Evolutionary conservation across 192 early-diverging fungal species (phyloP).

Genomic region (Lobosporangium transversale): DNA sequence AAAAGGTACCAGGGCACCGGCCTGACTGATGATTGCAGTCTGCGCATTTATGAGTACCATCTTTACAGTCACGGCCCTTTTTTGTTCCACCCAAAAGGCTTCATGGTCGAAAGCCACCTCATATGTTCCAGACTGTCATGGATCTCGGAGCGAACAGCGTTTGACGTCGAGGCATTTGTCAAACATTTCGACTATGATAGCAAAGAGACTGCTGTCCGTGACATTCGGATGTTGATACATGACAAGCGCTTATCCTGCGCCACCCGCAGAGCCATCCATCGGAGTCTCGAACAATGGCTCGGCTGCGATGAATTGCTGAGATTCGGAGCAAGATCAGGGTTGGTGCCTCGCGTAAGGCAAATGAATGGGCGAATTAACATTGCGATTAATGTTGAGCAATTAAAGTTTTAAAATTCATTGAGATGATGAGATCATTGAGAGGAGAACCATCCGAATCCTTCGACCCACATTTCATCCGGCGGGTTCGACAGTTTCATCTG

Average conservation of each 20-base stretch:
- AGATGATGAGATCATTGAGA: constrained; percentile 6
- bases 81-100: constrained; percentile 22
- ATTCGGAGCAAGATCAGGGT: neutral
- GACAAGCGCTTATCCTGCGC: too few species aligned
- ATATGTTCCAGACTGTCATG: neutral
- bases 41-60: constrained; percentile 16
- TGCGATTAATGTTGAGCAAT: neutral
- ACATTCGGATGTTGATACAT: too few species aligned
- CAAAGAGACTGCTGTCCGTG: too few species aligned
- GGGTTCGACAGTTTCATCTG: too few species aligned
- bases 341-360: neutral
- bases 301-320: neutral
- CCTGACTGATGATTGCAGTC: constrained; percentile 15
- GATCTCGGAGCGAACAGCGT: neutral
- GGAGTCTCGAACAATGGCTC: neutral
- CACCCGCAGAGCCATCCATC: neutral
- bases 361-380: neutral
- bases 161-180: constrained; percentile 2
- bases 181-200: constrained; percentile 11
- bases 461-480: constrained; percentile 32
- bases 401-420: constrained; percentile 8
- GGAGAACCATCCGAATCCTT: constrained; percentile 16
- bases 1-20: constrained; percentile 12
- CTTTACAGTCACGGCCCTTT: constrained; percentile 14
- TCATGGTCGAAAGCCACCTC: constrained; percentile 18